phyloP scores from a whole-genome alignment of 495 filamentous ascomycete species.

The Penicillium herquei region DNA sequence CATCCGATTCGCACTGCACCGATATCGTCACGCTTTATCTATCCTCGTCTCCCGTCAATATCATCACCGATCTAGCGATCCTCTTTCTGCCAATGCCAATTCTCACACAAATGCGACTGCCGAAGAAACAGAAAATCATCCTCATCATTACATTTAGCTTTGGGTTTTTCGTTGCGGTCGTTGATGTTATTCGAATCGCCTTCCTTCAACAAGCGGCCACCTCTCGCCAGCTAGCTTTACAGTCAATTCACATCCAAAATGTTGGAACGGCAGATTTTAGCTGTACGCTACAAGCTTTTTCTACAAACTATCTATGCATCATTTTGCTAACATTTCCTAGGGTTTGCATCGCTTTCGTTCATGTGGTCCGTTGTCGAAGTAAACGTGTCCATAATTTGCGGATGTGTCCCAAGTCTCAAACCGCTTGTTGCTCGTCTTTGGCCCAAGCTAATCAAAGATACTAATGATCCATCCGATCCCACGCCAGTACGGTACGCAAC shows the following conservation, averaged over 20 bases:
- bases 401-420: conserved; percentile 85
- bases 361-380: conserved; percentile 95
- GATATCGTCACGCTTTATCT: conserved; percentile 80
- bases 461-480: conserved; percentile 29
- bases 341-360: conserved; percentile 79
- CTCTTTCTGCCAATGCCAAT: conserved; percentile 85
- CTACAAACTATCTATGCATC: not conserved
- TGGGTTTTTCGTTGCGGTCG: conserved; percentile 80
- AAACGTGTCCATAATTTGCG: conserved; percentile 83
- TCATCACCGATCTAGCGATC: conserved; percentile 80
- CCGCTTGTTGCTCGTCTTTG: conserved; percentile 75
- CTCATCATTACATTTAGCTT: conserved; percentile 78
- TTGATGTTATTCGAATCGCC: conserved; percentile 86
- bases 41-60: conserved; percentile 79
- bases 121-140: conserved; percentile 79
- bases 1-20: conserved; percentile 54
- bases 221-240: conserved; percentile 28
- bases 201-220: conserved; percentile 76
- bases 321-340: conserved; percentile 21
- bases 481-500: conserved; percentile 14
- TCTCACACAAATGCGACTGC: conserved; percentile 79
- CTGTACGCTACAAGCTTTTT: conserved; percentile 36
- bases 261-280: conserved; percentile 49
- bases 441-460: conserved; percentile 65
- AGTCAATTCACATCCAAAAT: conserved; percentile 35